Base-by-base conservation (phyloP, 1,284 basidiomycete species). In the Cryptococcus sp. region DNA sequence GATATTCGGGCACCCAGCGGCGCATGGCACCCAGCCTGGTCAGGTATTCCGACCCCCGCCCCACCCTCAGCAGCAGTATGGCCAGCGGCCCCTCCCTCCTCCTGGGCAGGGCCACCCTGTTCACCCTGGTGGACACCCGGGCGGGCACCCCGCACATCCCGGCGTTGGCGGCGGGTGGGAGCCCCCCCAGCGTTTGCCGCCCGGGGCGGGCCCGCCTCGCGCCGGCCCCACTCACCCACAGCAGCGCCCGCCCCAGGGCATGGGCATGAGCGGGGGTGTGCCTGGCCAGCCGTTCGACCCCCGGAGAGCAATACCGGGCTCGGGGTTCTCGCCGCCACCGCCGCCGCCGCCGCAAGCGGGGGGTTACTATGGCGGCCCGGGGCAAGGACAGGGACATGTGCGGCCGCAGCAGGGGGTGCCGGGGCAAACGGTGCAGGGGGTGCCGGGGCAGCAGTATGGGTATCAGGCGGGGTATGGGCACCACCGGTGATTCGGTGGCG, bases 31-130 rank as follows among this genome's bases (percentile, higher is more conserved):
- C n/a, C 75, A 77, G 59, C 75, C 76, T 2, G 76, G 75, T 9
- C 75, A 78, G 60, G 64, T 76, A 4, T 78, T 75, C 62, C 72
- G 73, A 40, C 72, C 46, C 20, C 39, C 39, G 35, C 45, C 35
- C 13, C 36, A 55, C 37, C 53, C 53, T 18, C 48, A 39, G 7
- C 48, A 37, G 45, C 39, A 36, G 13, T 53, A 59, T 18, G 50
- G 53, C 15, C 52, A 53, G 52, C 47, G 55, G 24, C 57, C 61
- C 13, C 24, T 57, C n/a, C 61, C 57, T 21, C 61, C 61, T 36
- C 52, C 53, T 28, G 45, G 57, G 9, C 42, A 38, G 20, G 28
- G 28, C 28, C 28, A 33, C 40, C 5, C 24, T 24, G 52, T 39
- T 16, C 28, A 33, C 40, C 5, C 24, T 24, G 52, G 45, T 16